Base-by-base conservation (phyloP, 208 protist species). In the Angomonas deanei region DNA sequence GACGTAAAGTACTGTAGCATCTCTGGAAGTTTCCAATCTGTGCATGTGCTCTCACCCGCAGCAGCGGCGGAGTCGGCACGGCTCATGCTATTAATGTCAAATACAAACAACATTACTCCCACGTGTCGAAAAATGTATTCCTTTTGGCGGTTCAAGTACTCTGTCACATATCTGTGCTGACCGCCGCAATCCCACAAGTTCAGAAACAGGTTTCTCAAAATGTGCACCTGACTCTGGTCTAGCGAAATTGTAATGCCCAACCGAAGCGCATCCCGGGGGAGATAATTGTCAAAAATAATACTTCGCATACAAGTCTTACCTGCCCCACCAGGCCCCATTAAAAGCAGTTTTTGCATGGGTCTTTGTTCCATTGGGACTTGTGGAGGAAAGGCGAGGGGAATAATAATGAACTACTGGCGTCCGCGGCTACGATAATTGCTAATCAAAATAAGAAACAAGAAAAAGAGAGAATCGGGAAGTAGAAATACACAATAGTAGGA, bases 161-260 rank as follows among this genome's bases (percentile, higher is more conserved):
- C 97, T 28, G 98, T 89, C 67, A 99, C 98, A 82, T 99, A 99
- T 32, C 86, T 84, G 66, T 99, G 97, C 80, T 99, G 97, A 21
- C 98, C 98, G 19, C 98, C 98, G 74, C 98, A 99, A 84, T 99
- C 98, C 97, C 97, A 99, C 4, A 99, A 79, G 77, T 99, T 99
- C 2, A 99, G 88, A 32, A 98, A 97, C 2, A 99, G 80, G 68
- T 99, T 99, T 56, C 98, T 97, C 4, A 99, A 74, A 70, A 99
- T 99, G 64, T 96, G 93, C 2, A 99, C 97, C 60, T 99, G 97
- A 28, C 91, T 98, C 63, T 99, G 95, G 67, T 99, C 98, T 1
- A 99, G 90, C 32, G 98, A 98, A 50, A 98, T 97, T 21, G 96
- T 97, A 55, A 96, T 94, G 46, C 90, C 92, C 15, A 98, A 82